Evolutionary conservation across 371 early-diverging fungal species (phyloP).

Genomic region (Neoconidiobolus thromboides): DNA sequence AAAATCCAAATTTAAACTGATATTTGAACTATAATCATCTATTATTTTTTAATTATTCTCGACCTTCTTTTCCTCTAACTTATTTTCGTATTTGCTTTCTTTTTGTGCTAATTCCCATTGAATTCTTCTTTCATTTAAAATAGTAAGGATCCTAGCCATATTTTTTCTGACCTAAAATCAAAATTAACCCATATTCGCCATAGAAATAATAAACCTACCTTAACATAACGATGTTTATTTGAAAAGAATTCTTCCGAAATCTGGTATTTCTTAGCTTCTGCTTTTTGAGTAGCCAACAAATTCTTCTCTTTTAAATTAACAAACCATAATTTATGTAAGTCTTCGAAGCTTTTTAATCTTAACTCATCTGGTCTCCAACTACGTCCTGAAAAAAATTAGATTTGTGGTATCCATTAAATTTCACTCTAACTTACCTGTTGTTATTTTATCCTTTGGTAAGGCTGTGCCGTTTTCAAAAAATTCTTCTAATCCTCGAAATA

Average conservation of each 20-base stretch:
- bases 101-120: slow-evolving; percentile 36
- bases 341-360: slow-evolving; percentile 83
- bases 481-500: slow-evolving; percentile 51
- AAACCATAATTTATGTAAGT: slow-evolving; percentile 91
- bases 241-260: slow-evolving; percentile 39
- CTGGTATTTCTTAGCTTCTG: slow-evolving; percentile 55
- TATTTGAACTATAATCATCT: no score
- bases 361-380: slow-evolving; percentile 83
- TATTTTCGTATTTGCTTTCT: not conserved
- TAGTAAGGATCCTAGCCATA: slow-evolving; percentile 85
- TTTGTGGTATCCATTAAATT: no score
- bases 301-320: slow-evolving; percentile 90
- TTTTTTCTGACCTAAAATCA: slow-evolving; percentile 55
- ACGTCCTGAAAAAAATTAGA: slow-evolving; percentile 35
- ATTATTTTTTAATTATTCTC: no score
- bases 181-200: not conserved
- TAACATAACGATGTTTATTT: slow-evolving; percentile 48
- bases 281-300: slow-evolving; percentile 64
- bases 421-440: slow-evolving; percentile 30
- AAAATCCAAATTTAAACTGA: no score
- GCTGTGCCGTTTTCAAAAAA: slow-evolving; percentile 67
- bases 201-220: slow-evolving; percentile 26
- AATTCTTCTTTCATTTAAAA: slow-evolving; percentile 71
- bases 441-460: slow-evolving; percentile 32
- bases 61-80: no score